Conservation (phyloP, 1,284 basidiomycete genomes). For the Tilletia indica region DNA sequence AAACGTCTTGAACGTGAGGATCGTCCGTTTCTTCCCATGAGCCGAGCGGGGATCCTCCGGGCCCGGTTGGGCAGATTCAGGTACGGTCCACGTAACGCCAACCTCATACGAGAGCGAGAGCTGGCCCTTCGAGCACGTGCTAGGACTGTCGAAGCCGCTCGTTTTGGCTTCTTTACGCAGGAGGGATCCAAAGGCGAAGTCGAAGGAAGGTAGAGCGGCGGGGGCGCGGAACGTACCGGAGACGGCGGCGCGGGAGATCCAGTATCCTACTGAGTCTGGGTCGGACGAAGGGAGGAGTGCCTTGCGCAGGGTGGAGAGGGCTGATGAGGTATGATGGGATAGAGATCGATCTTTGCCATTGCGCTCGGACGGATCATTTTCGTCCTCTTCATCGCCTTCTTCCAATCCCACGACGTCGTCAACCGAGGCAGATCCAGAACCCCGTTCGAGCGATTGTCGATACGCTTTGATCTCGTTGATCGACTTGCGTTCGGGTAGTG, state of each 20-base stretch:
- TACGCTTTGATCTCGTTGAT: constrained; percentile 12
- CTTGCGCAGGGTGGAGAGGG: not conserved
- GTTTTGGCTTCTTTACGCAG: not conserved
- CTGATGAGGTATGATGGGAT: not conserved
- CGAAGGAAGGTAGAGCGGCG: constrained; percentile 5
- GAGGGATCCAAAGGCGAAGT: not conserved
- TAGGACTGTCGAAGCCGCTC: not conserved
- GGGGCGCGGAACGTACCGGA: not conserved
- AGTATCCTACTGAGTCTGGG: not conserved
- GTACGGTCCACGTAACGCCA: not conserved
- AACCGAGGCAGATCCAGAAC: not conserved
- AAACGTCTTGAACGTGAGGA: constrained; percentile 6
- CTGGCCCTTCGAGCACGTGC: not conserved
- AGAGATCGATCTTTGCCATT: not conserved
- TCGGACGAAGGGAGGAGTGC: not conserved
- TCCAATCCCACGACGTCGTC: not conserved
- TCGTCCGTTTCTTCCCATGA: constrained; percentile 9
- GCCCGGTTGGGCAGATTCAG: not conserved
- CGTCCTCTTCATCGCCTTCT: not conserved
- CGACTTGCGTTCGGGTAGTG: constrained; percentile 8
- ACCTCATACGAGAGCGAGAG: not conserved
- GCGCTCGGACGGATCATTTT: not conserved
- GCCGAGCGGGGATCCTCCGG: not conserved
- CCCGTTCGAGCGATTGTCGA: not conserved
- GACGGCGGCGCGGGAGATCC: not conserved